Evolutionary conservation across 2,329 filamentous ascomycete genomes (phyloP).

Genomic region (Sphaerulina musiva): DNA sequence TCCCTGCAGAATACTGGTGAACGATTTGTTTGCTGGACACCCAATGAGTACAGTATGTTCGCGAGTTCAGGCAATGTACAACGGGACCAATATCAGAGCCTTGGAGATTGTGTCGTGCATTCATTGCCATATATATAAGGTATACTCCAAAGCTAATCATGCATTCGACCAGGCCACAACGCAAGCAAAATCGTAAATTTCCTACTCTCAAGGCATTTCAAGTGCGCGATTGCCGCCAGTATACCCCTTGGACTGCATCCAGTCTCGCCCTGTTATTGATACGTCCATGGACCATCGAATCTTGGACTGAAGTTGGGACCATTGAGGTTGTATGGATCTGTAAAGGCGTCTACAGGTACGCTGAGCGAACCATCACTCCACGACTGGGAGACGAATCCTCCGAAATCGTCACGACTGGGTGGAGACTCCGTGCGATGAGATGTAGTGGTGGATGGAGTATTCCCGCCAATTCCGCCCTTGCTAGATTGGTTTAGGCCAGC

Average conservation of each 20-base stretch:
- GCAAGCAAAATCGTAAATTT: not conserved
- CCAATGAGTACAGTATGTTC: no score
- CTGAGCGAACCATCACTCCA: constrained; percentile 33
- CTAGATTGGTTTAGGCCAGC: constrained; percentile 1
- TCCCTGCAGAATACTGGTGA: no score
- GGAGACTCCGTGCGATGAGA: constrained; percentile 1
- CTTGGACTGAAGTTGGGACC: constrained; percentile 26
- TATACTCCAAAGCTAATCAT: not conserved
- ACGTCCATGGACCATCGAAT: constrained; percentile 23
- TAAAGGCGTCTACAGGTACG: constrained; percentile 29
- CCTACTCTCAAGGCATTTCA: not conserved
- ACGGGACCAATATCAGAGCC: not conserved
- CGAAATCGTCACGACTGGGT: constrained; percentile 1
- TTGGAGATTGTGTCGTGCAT: not conserved
- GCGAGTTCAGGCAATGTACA: no score
- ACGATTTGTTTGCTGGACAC: no score
- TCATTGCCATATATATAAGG: not conserved
- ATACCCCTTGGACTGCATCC: not conserved
- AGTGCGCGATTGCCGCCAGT: constrained; percentile 1
- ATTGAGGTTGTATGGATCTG: constrained; percentile 26
- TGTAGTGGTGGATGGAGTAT: not conserved
- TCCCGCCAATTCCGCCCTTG: constrained; percentile 8
- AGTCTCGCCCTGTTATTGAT: constrained; percentile 26
- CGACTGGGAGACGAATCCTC: constrained; percentile 25
- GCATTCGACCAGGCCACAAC: constrained; percentile 7